phyloP scores from a whole-genome alignment of 208 protist genomes.

The Naegleria gruberi region DNA sequence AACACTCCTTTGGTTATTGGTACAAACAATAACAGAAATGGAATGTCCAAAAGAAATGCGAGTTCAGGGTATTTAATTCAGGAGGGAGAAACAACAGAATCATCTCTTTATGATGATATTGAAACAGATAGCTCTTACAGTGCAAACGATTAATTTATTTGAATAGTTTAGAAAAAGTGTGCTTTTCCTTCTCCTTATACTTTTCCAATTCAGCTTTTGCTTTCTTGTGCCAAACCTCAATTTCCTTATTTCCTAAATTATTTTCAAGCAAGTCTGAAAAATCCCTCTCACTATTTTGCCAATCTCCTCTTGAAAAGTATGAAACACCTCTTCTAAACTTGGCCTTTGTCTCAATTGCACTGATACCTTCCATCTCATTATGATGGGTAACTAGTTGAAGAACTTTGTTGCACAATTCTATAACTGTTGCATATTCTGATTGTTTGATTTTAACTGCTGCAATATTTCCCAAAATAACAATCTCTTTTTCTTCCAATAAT shows the following conservation, averaged over 20 bases:
- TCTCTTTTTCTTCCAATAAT: not conserved
- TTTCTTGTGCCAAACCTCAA: not conserved
- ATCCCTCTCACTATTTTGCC: not conserved
- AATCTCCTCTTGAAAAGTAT: not conserved
- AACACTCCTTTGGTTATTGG: not conserved
- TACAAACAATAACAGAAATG: not conserved
- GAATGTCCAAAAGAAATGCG: not conserved
- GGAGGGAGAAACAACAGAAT: not conserved
- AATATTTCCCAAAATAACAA: not conserved
- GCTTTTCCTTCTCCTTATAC: not conserved
- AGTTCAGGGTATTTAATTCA: not conserved
- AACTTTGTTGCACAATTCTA: not conserved
- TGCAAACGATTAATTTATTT: not conserved
- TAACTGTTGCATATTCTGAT: not conserved
- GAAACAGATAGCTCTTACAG: not conserved
- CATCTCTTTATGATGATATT: constrained; percentile 6
- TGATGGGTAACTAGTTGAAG: not conserved
- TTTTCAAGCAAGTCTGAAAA: not conserved
- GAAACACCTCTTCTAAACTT: not conserved
- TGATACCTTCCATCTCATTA: not conserved
- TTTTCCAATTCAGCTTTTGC: not conserved
- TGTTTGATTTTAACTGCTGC: not conserved
- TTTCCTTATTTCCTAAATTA: not conserved
- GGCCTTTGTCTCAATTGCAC: not conserved
- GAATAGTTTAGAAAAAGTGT: not conserved